Conservation (phyloP, 805 yeast species). For the Metschnikowia picachoensis region DNA sequence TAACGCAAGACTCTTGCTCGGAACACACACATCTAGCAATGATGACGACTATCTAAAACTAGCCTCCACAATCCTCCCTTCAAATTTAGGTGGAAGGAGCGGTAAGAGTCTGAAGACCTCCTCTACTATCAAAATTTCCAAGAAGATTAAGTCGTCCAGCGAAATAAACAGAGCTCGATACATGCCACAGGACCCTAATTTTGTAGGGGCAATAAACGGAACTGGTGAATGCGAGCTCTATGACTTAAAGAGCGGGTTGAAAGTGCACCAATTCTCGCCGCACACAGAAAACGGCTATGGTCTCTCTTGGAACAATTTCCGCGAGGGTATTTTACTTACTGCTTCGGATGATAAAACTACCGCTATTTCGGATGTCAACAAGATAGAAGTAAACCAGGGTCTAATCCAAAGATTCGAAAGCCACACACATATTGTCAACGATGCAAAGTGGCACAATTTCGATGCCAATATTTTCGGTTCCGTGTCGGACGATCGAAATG, state of each 20-base stretch:
- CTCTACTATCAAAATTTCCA: slow-evolving; percentile 56
- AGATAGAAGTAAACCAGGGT: neutral
- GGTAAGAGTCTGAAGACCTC: slow-evolving; percentile 27
- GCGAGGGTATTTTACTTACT: slow-evolving; percentile 50
- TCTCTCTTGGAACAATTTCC: slow-evolving; percentile 56
- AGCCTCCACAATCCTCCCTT: slow-evolving; percentile 58
- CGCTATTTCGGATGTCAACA: slow-evolving; percentile 54
- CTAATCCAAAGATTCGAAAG: slow-evolving; percentile 12
- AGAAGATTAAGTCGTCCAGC: slow-evolving; percentile 55
- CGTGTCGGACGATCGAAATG: slow-evolving; percentile 65
- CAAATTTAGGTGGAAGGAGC: neutral
- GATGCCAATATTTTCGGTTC: slow-evolving; percentile 56
- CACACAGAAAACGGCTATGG: slow-evolving; percentile 75
- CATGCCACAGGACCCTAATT: slow-evolving; percentile 55
- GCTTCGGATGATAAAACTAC: slow-evolving; percentile 64
- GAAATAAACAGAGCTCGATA: slow-evolving; percentile 74
- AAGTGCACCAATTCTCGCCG: slow-evolving; percentile 37
- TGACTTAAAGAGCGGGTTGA: slow-evolving; percentile 31
- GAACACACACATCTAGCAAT: slow-evolving; percentile 72
- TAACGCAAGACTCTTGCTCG: slow-evolving; percentile 54
- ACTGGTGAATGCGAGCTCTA: slow-evolving; percentile 58
- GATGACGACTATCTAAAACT: slow-evolving; percentile 64
- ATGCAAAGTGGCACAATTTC: slow-evolving; percentile 66
- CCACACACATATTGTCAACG: slow-evolving; percentile 66
- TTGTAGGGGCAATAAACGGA: slow-evolving; percentile 67